A percentile compares a stretch with the other conserved stretches of the same genome.
phyloP scores from a whole-genome alignment of 148 eudicot species.

The Polygonum maritimum region DNA sequence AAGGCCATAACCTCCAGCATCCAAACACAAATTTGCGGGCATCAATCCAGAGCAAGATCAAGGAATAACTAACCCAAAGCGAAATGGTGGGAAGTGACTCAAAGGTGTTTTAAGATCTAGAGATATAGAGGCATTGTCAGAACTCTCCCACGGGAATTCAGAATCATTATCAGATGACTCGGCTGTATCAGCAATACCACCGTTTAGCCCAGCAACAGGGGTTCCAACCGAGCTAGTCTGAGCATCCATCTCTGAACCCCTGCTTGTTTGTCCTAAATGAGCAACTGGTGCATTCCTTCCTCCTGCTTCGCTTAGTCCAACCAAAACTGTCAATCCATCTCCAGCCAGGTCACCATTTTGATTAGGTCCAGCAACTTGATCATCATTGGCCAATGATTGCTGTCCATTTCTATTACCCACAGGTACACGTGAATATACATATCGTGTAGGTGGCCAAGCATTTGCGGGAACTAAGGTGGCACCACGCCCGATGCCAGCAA shows the following conservation, averaged over 20 bases:
- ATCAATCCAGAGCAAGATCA: neutral
- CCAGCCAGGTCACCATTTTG: conserved; percentile 67
- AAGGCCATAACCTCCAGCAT: neutral
- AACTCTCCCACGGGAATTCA: conserved; percentile 71
- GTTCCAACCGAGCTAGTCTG: conserved; percentile 42
- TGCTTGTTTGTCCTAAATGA: conserved; percentile 45
- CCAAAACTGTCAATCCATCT: conserved; percentile 92
- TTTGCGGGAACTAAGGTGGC: conserved; percentile 60
- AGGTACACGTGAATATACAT: conserved; percentile 94
- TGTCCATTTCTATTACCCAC: conserved; percentile 77
- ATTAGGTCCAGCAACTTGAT: conserved; percentile 66
- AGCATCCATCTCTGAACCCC: conserved; percentile 43
- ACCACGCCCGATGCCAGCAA: conserved; percentile 97
- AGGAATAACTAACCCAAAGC: conserved; percentile 68
- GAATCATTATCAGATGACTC: conserved; percentile 53
- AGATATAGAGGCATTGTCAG: conserved; percentile 63
- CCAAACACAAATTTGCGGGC: neutral
- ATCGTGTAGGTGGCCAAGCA: conserved; percentile 91
- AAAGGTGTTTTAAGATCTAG: conserved; percentile 91
- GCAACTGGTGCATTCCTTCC: conserved; percentile 35
- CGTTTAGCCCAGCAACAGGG: conserved; percentile 53
- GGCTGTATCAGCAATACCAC: conserved; percentile 43
- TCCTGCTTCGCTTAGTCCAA: conserved; percentile 88
- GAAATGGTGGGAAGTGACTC: conserved; percentile 97
- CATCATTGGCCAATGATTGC: conserved; percentile 84